Evolutionary conservation across 1,139 yeast species (phyloP), one percentile per base, ranked within the genome.

Genomic region (Pneumocystis oryctolagi): DNA sequence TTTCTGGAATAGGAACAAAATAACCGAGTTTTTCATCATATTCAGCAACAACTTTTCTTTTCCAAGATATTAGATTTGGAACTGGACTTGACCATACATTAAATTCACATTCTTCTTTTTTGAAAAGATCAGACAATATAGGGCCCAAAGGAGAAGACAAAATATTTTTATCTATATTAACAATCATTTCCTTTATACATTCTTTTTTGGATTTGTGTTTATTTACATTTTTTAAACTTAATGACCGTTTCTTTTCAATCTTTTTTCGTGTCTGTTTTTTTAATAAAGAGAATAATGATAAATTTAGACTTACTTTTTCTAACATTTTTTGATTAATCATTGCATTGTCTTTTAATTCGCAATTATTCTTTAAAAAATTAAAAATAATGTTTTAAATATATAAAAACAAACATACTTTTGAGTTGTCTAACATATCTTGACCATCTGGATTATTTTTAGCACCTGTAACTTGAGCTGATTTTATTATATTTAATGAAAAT

Each of bases 181-280:
- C 67, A 47, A 67, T 67, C 67, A 67, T 67, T 35, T 67, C 69
- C 2, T 65, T 62, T 34, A 65, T 60, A 5, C 64, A 61, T n/a
- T 65, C 68, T 37, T 62, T 63, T 60, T 65, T 67, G 12, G 64
- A 61, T 53, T 61, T 63, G 35, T 67, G 63, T 28, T 58, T 62
- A 58, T 67, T 67, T 28, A 67, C 65, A 16, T 25, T 28, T 57
- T 12, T 47, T 18, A 47, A 47, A 5, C 31, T 9, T 8, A n/a
- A 47, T 1, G 14, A 2, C 25, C 55, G 55, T 25, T 47, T 47
- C 14, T 47, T 47, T 18, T 47, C 55, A 25, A 25, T 1, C 5
- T 14, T 47, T 14, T 47, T 47, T 47, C 55, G 28, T 25, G 31
- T 25, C 55, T 47, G 5, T 47, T 14, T 6, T 25, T 12, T 12